Evolutionary conservation across 1,139 yeast genomes (phyloP), one percentile per base, ranked within the genome.

Genomic region (Yamadazyma membranifaciens): DNA sequence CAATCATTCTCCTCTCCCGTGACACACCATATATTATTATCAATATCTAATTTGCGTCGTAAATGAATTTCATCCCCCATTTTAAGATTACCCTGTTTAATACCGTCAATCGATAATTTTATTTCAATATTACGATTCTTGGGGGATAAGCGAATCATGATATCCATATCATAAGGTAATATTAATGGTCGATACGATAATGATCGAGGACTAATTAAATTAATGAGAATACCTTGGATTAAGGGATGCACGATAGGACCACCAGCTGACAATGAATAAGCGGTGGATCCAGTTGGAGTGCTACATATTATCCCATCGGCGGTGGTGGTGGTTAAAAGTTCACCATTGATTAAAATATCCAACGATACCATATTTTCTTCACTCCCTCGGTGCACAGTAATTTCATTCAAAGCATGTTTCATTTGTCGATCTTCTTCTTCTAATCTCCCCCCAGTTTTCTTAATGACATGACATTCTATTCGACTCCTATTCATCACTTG

Each of bases 241-340:
- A 82, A 67, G 0, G 98, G 97, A 49, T 91, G 95, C 1, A 87
- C 92, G 43, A 91, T 91, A 9, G 96, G 81, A 1, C 98, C 97
- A 7, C 98, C 97, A 1, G 95, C 80, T 22, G 89, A 80, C 38
- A 91, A 67, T 0, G 96, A 87, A 59, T 91, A 91, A 0, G 97
- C 97, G 0, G 98, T 91, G 7, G 96, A 87, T 0, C 98, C 98
- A 0, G 98, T 91, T 9, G 98, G 98, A 0, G 97, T 86, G 9
- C 94, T 75, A 38, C 88, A 70, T 7, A 83, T 79, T 12, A 91
- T 77, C 15, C 98, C 98, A 60, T 91, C 98, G 0, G 95, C 96
- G 0, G 91, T 86, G 7, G 96, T 89, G 40, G 92, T 79, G 9
- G 98, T 91, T 43, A 91, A 69, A 54, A 83, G 84, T 55, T 85